phyloP scores from a whole-genome alignment of 2,329 filamentous ascomycete species.

The Colletotrichum godetiae region DNA sequence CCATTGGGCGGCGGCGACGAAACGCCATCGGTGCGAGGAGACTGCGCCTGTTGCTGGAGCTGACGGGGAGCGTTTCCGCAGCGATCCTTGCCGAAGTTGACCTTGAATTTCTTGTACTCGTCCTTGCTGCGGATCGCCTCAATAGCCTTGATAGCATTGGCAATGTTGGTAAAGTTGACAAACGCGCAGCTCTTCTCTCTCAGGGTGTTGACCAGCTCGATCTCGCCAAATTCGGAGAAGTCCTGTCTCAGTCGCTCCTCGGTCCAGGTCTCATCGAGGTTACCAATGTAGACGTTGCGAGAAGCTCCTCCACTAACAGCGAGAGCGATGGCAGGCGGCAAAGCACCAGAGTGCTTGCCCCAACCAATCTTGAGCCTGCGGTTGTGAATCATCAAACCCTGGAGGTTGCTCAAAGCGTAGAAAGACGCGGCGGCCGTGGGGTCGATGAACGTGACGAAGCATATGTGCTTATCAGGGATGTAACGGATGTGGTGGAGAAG shows the following conservation, averaged over 20 bases:
- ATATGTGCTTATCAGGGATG: slow-evolving; percentile 99
- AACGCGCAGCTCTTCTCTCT: slow-evolving; percentile 99
- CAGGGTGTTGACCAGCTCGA: slow-evolving; percentile 95
- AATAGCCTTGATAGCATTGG: slow-evolving; percentile 99
- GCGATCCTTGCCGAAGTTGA: slow-evolving; percentile 99
- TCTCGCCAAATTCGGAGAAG: slow-evolving; percentile 97
- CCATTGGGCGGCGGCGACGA: slow-evolving; percentile 69
- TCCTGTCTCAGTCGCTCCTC: slow-evolving; percentile 96
- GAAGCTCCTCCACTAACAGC: slow-evolving; percentile 97
- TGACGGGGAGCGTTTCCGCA: slow-evolving; percentile 97
- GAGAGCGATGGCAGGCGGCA: slow-evolving; percentile 94
- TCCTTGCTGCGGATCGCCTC: slow-evolving; percentile 95
- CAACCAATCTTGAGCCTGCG: slow-evolving; percentile 97
- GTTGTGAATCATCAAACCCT: slow-evolving; percentile 99
- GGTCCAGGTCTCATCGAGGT: slow-evolving; percentile 96
- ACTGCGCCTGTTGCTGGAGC: slow-evolving; percentile 72
- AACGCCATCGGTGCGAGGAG: slow-evolving; percentile 72
- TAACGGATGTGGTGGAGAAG: slow-evolving; percentile 98
- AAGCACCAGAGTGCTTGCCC: slow-evolving; percentile 98
- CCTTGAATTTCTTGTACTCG: slow-evolving; percentile 98
- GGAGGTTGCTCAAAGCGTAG: slow-evolving; percentile 96
- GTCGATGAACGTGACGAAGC: slow-evolving; percentile 99
- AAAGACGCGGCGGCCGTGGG: slow-evolving; percentile 97
- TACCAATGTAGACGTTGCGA: slow-evolving; percentile 98
- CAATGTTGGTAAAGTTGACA: slow-evolving; percentile 99